Evolutionary conservation across 176 grass and related monocot species (phyloP), one percentile per base, ranked within the genome.

Genomic region (Lolium multiflorum): DNA sequence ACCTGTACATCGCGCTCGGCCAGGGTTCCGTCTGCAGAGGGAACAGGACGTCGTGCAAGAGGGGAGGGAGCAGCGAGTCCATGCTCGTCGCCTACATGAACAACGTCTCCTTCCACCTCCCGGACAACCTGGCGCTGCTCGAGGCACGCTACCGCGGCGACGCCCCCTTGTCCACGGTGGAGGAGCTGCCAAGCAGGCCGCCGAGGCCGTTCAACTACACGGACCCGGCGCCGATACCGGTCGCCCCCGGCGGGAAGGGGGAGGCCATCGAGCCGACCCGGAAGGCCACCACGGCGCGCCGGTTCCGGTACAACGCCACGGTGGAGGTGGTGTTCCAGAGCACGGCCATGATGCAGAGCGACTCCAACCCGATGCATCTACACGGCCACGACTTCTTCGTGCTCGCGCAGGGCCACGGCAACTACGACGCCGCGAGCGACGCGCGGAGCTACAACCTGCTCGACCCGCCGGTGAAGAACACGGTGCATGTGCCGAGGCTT

Each of bases 381-480:
- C 56, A 59, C 56, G 56, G 56, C 5, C 56, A 82, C 3, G 85
- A 82, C 80, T 81, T 92, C 74, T 92, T 87, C 57, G 69, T 92
- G 41, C 87, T 92, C 4, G 91, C 87, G 28, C 64, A 55, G 71
- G 91, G 87, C 16, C 24, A 43, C 4, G 87, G 84, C 0, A 87
- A 81, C 57, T 92, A 84, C 56, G 59, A 92, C 12, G 77, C 78
- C 0, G 20, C 22, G 15, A 85, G 43, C 26, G 91, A 93, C 35
- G 75, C 60, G 5, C 4, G 38, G 50, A 79, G 39, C 3, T 93
- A 79, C 68, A 90, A 82, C 47, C 25, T 82, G 1, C 64, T 82
- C 17, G 14, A 88, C 7, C 86, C 79, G 4, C 79, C 71, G 11
- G 5, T 75, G 1, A 62, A 31, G 86, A 88, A 82, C 79, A 88